phyloP scores from a whole-genome alignment of 371 early-diverging fungal species.

The Circinella minor region DNA sequence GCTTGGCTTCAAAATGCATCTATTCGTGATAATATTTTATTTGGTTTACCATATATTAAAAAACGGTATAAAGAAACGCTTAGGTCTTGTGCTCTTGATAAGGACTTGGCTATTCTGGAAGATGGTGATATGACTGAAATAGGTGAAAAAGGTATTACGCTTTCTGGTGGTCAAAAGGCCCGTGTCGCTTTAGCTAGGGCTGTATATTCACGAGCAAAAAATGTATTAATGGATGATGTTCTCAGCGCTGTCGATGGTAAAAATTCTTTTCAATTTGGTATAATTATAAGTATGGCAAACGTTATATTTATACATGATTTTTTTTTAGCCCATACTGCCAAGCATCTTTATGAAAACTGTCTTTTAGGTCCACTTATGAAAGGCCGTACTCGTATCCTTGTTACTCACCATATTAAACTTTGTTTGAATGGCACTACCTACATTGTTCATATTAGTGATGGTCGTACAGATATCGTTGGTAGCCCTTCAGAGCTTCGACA shows the following conservation, averaged over 20 bases:
- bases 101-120: conserved; percentile 63
- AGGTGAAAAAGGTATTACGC: conserved; percentile 85
- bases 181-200: conserved; percentile 86
- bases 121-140: conserved; percentile 93
- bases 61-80: conserved; percentile 62
- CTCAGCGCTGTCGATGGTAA: conserved; percentile 78
- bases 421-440: conserved; percentile 71
- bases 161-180: conserved; percentile 82
- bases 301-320: no score
- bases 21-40: conserved; percentile 68
- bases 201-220: conserved; percentile 76
- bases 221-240: conserved; percentile 84
- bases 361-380: conserved; percentile 73
- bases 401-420: conserved; percentile 87
- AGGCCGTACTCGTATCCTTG: conserved; percentile 80
- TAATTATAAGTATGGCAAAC: no score
- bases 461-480: conserved; percentile 51
- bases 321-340: conserved; percentile 79
- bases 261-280: background rate
- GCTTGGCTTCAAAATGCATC: conserved; percentile 90
- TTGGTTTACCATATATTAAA: conserved; percentile 50
- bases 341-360: conserved; percentile 77
- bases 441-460: conserved; percentile 69
- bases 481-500: conserved; percentile 48
- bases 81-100: conserved; percentile 59